Evolutionary conservation across 2,329 filamentous ascomycete genomes (phyloP).

Genomic region (Bretziella fagacearum): DNA sequence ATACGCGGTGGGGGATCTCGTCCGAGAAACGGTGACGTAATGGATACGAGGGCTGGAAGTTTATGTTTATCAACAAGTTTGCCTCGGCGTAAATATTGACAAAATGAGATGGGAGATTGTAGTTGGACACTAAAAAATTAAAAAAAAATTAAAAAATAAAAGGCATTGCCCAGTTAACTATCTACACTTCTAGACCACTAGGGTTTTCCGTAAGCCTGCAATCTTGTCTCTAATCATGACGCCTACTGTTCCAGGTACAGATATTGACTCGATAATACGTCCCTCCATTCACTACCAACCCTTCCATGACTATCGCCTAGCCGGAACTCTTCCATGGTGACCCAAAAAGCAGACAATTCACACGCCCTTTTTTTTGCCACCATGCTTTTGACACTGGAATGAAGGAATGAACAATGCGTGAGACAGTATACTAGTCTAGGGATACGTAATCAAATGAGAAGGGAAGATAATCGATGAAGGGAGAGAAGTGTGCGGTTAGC

Average conservation of each 20-base stretch:
- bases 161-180: not conserved
- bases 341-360: not conserved
- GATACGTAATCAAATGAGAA: not conserved
- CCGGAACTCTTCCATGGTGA: not conserved
- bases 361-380: not conserved
- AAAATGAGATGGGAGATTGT: no score
- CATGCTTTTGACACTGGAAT: not conserved
- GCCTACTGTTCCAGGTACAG: not conserved
- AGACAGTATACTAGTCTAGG: not conserved
- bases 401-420: not conserved
- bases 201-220: not conserved
- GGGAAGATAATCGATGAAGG: not conserved
- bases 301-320: not conserved
- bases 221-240: not conserved
- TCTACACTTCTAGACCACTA: not conserved
- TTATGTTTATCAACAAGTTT: no score
- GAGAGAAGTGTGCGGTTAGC: not conserved
- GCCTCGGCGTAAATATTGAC: no score
- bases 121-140: no score
- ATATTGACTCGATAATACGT: conserved; percentile 1
- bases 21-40: no score
- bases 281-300: not conserved
- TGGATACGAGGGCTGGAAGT: no score
- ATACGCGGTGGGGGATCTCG: no score
- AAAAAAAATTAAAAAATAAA: not conserved